A percentile compares a stretch with the other conserved stretches of the same genome.
Conservation (phyloP, 129 eudicot genomes). For the Calendula officinalis region DNA sequence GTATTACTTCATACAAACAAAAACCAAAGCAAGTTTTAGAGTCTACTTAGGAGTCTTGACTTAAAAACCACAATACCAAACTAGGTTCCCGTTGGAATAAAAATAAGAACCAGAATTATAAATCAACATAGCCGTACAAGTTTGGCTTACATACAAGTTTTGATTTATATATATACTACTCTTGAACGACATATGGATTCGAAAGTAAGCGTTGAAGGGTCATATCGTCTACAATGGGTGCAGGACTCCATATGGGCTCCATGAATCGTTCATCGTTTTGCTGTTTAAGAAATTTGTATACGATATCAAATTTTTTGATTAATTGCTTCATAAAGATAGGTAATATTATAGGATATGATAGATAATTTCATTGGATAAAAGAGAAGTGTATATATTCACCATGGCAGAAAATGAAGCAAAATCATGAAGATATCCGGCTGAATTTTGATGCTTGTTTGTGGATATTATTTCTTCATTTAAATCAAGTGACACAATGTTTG, state of each 20-base stretch:
- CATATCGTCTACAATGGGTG: background rate
- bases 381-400: conserved; percentile 13
- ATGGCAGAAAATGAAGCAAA: conserved; percentile 3
- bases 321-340: background rate
- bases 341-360: background rate
- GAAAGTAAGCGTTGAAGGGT: background rate
- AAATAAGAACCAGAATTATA: background rate
- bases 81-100: background rate
- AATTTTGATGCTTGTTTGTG: background rate
- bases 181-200: conserved; percentile 14
- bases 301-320: background rate
- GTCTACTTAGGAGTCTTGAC: background rate
- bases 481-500: background rate
- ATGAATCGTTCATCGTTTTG: conserved; percentile 15
- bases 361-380: background rate
- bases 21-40: background rate
- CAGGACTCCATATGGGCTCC: conserved; percentile 17
- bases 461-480: background rate
- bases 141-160: background rate
- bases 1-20: background rate
- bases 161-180: background rate
- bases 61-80: background rate
- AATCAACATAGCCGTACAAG: background rate
- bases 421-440: background rate
- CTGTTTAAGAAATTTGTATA: background rate